These are phyloP conservation scores for Parsonsia alboflavescens DNA, from an alignment of 257 asterid species.

Conservation along the genomic window DNA sequence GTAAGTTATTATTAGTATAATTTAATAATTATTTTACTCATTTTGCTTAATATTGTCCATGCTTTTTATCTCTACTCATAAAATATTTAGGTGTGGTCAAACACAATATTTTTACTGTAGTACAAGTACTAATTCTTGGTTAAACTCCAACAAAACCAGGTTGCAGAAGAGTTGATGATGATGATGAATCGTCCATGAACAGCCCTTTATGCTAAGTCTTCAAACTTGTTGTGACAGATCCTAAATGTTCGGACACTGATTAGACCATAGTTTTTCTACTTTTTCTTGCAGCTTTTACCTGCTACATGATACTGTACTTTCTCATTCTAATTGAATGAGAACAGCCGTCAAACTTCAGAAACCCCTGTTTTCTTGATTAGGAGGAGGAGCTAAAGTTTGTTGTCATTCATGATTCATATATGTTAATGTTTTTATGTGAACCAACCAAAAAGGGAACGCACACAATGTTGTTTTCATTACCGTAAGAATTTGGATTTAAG, in stretches of 20 bases:
- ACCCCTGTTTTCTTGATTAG: not conserved
- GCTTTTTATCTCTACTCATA: no score
- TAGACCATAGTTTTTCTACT: not conserved
- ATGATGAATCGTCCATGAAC: conserved; percentile 26
- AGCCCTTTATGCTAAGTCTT: conserved; percentile 16
- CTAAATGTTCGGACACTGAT: not conserved
- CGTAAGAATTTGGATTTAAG: no score
- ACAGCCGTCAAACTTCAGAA: not conserved
- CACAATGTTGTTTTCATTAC: not conserved
- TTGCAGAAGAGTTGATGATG: conserved; percentile 41
- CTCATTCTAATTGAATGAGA: not conserved
- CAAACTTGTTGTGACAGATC: not conserved
- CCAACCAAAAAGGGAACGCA: not conserved
- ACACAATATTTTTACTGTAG: no score
- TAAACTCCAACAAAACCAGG: conserved; percentile 14
- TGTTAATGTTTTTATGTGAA: not conserved
- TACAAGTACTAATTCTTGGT: not conserved
- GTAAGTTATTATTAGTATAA: no score
- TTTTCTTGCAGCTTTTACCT: not conserved
- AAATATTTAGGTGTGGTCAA: no score
- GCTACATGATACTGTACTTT: not conserved
- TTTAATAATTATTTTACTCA: no score
- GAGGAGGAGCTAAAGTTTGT: not conserved
- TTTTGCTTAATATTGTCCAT: no score
- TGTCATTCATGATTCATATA: not conserved